Evolutionary conservation across 306 rosid genomes (phyloP).

Genomic region (Cicer chorassanicum): DNA sequence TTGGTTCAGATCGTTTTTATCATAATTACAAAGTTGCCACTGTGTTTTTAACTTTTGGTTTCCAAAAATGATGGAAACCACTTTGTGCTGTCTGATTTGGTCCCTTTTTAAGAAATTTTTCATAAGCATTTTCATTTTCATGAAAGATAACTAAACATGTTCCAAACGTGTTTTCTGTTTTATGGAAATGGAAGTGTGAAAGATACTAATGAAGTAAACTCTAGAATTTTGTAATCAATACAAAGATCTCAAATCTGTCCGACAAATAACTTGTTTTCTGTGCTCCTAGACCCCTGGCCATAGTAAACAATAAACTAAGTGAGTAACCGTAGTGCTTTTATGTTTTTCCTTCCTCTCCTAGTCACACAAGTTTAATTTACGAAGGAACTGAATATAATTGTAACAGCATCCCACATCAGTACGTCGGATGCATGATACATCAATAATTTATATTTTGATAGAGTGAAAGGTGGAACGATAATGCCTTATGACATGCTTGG

Average conservation of each 20-base stretch:
- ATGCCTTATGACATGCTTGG: slow-evolving; percentile 11
- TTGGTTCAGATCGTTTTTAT: not conserved
- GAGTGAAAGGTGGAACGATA: slow-evolving; percentile 21
- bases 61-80: slow-evolving; percentile 4
- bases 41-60: slow-evolving; percentile 19
- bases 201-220: not conserved
- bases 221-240: slow-evolving; percentile 1
- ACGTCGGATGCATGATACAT: slow-evolving; percentile 19
- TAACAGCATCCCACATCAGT: not conserved
- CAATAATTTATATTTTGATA: slow-evolving; percentile 18
- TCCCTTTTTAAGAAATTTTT: slow-evolving; percentile 23
- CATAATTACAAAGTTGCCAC: slow-evolving; percentile 10
- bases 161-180: not conserved
- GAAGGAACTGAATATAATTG: not conserved
- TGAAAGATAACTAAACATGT: not conserved
- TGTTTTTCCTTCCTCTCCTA: slow-evolving; percentile 5
- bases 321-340: not conserved
- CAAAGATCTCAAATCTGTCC: not conserved
- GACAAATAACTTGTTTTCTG: not conserved
- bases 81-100: slow-evolving; percentile 6
- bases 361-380: not conserved
- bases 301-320: not conserved
- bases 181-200: slow-evolving; percentile 1
- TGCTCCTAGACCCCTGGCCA: not conserved
- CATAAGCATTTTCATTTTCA: not conserved